Evolutionary conservation across 148 eudicot species (phyloP), one percentile per base, ranked within the genome.

Genomic region (Amaranthus hypochondriacus): DNA sequence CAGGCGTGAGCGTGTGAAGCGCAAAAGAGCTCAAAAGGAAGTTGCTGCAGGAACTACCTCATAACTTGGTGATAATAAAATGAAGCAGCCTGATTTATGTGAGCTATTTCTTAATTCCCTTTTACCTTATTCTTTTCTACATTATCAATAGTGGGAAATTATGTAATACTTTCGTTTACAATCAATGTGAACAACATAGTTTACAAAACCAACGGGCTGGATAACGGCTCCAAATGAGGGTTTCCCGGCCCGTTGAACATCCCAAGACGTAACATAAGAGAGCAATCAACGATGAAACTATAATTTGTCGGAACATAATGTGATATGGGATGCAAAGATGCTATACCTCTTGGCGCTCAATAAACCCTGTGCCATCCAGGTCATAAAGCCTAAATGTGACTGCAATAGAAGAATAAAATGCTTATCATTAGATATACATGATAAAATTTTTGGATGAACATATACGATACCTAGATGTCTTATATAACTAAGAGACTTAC

Each of bases 1-100:
- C 77, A 95, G 98, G 98, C 96, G 98, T 55, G 98, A 88, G 76
- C 88, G 97, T 63, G 97, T 95, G 73, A 95, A 90, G 88, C 96
- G 98, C 15, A 90, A 78, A 83, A 86, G 93, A 82, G 96, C 93
- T 64, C 78, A 85, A 78, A 81, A 78, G 71, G 86, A 56, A 67
- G 89, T 87, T 81, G 74, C 79, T 56, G 76, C 11, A 52, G 76
- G 77, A 70, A 80, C 71, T 60, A 53, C 79, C n/a, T 69, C 84
- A 54, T 86, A 70, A 12, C 73, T 48, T 66, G 15, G 42, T 7
- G 49, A 78, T 52, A 83, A 84, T 53, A 84, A 63, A 75, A 83
- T 69, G 61, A 79, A 82, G 75, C 86, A 81, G 69, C 89, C 98
- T 76, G 86, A 90, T 86, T 75, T 92, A 48, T 79, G 58, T 14